These are phyloP conservation scores for Salicornia ramosissima DNA, from an alignment of 148 eudicot species.

Conservation along the genomic window DNA sequence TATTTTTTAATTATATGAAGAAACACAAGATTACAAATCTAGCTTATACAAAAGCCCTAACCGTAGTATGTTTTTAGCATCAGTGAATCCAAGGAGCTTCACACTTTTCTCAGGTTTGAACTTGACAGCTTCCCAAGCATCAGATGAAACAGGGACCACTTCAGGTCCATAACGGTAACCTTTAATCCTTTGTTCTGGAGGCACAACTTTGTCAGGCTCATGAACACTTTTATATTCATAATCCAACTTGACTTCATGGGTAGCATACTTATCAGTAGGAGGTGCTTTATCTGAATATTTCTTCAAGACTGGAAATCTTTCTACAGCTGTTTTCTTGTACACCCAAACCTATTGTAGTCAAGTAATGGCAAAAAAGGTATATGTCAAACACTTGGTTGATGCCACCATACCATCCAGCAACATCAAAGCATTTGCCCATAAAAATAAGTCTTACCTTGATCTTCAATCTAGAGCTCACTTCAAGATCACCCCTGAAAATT, in stretches of 20 bases:
- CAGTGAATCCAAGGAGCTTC: constrained; percentile 90
- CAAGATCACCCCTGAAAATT: constrained; percentile 85
- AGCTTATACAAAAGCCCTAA: constrained; percentile 27
- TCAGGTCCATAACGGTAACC: constrained; percentile 98
- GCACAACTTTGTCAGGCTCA: constrained; percentile 62
- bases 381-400: neutral
- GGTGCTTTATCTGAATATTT: constrained; percentile 98
- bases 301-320: constrained; percentile 87
- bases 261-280: constrained; percentile 82
- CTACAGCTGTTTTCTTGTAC: constrained; percentile 91
- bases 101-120: constrained; percentile 93
- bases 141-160: constrained; percentile 89
- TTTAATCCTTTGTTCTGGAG: constrained; percentile 96
- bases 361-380: neutral
- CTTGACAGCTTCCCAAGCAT: constrained; percentile 92
- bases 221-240: constrained; percentile 72
- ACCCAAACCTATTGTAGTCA: constrained; percentile 72
- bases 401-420: neutral
- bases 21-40: neutral
- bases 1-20: neutral
- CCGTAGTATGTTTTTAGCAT: constrained; percentile 80
- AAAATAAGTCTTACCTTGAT: constrained; percentile 59
- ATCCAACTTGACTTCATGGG: constrained; percentile 89
- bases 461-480: constrained; percentile 64
- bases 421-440: neutral